Percentiles rank a stretch among this genome's conserved stretches.
Conservation (phyloP, 331 rosid species). For the Pyrus hybrid region DNA sequence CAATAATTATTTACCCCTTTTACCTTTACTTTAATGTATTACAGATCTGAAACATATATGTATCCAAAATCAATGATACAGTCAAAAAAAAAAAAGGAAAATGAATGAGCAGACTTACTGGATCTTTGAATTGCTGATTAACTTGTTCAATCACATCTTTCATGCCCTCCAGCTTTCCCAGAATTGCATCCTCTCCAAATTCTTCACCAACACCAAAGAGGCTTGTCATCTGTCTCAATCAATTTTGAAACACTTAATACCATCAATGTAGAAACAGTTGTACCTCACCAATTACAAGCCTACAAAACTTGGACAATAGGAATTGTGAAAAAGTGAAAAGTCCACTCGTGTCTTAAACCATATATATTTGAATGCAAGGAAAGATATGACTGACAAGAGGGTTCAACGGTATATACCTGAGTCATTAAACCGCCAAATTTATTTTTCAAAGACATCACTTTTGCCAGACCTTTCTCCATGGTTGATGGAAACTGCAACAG, state of each 20-base stretch:
- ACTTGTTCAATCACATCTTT: slow-evolving; percentile 94
- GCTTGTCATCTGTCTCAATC: slow-evolving; percentile 61
- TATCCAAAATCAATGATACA: not conserved
- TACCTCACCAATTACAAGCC: not conserved
- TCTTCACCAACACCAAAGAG: slow-evolving; percentile 94
- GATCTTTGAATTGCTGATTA: slow-evolving; percentile 88
- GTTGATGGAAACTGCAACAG: slow-evolving; percentile 92
- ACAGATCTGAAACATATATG: not conserved
- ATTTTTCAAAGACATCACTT: slow-evolving; percentile 88
- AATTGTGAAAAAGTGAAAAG: not conserved
- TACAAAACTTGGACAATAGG: not conserved
- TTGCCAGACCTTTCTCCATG: slow-evolving; percentile 90
- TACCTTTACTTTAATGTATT: not conserved
- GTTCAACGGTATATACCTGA: slow-evolving; percentile 53
- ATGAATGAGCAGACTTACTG: slow-evolving; percentile 46
- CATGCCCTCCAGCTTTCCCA: slow-evolving; percentile 97
- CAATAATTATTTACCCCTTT: not conserved
- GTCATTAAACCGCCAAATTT: slow-evolving; percentile 79
- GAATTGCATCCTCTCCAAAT: slow-evolving; percentile 87
- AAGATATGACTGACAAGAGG: not conserved
- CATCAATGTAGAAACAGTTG: not conserved
- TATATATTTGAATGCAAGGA: not conserved
- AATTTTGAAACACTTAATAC: slow-evolving; percentile 8
- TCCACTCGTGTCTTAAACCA: not conserved
- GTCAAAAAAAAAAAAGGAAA: not conserved